Evolutionary conservation across 305 asterid genomes (phyloP), one percentile per base, ranked within the genome.

Genomic region (Solanum hybrid): DNA sequence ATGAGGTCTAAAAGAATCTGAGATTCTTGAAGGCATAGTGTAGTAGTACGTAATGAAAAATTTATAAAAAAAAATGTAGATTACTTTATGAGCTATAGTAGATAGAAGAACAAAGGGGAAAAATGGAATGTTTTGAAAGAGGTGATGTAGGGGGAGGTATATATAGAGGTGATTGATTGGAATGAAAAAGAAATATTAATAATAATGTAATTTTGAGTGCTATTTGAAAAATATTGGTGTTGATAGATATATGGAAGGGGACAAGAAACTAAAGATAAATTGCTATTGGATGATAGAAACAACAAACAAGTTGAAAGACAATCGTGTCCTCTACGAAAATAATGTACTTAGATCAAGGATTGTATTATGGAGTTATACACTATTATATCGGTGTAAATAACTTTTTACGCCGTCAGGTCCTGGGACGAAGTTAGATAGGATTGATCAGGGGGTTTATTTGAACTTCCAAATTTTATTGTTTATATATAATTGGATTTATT

Each of bases 11-110:
- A 89, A 79, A 90, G 93, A 37, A 87, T 93, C 90, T 37, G 94
- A 90, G 91, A 92, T 8, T 76, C 90, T 91, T 41, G 96, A 93
- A 90, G 96, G 96, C 99, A 96, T 96, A 70, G 68, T 61, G 33
- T 39, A 36, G 2, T 34, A 15, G 2, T 14, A 15, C 75, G 72
- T 24, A 36, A 79, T 70, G 24, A 72, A 70, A 78, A 61, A 7
- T 7, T 61, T 61, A 61, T 61, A 6, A 5, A 32, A 51, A 57
- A 78, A 68, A 11, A 39, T 29, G 14, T 15, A 6, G 65, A 33
- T 34, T 14, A 22, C 38, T 57, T 22, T 79, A 33, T 87, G 34
- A 24, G 61, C 12, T 29, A 33, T 27, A 39, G 31, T 51, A 20
- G 90, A 87, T 72, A 14, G 32, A 36, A 83, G 45, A 90, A n/a